Evolutionary conservation across 116 monocot species (phyloP), one percentile per base, ranked within the genome.

Genomic region (Posidonia oceanica): DNA sequence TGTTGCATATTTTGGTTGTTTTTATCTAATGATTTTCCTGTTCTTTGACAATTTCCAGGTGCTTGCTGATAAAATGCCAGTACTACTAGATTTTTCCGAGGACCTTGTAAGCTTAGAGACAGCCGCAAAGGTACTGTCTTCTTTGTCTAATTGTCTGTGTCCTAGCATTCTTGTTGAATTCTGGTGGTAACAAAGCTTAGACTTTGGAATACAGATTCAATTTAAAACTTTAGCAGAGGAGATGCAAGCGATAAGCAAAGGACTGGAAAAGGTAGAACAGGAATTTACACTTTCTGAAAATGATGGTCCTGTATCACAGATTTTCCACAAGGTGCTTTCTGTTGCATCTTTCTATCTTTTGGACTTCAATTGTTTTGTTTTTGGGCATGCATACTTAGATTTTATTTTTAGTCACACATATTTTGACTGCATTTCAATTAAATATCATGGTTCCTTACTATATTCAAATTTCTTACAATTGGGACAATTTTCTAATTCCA

Each of bases 211-310:
- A 53, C 82, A 96, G 96, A 85, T 96, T 63, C 88, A 91, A 82
- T 78, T 96, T 73, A 96, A 96, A 73, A 69, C 60, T 61, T 83
- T 96, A 61, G 91, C 96, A 40, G 95, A 95, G 68, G 95, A 95
- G 69, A 95, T 95, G 95, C 95, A 95, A 74, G 88, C 95, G 29
- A 77, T 96, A 69, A 96, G 75, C 75, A 96, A 96, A 83, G 96
- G 96, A 63, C 75, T 96, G 20, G 91, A 86, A 68, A 96, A 91
- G 74, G 91, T 96, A 75, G 96, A 91, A 70, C 87, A 91, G 63
- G 96, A 96, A 75, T 73, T 87, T 52, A 78, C 84, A 36, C 72
- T 86, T 70, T 96, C 91, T 57, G 88, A 91, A 75, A 96, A 88
- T 80, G 96, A 96, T 80, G 96, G 96, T 69, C 81, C 78, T 36